These are phyloP conservation scores for Coemansia asiatica DNA, from an alignment of 192 early-diverging fungal species.

Conservation along the genomic window DNA sequence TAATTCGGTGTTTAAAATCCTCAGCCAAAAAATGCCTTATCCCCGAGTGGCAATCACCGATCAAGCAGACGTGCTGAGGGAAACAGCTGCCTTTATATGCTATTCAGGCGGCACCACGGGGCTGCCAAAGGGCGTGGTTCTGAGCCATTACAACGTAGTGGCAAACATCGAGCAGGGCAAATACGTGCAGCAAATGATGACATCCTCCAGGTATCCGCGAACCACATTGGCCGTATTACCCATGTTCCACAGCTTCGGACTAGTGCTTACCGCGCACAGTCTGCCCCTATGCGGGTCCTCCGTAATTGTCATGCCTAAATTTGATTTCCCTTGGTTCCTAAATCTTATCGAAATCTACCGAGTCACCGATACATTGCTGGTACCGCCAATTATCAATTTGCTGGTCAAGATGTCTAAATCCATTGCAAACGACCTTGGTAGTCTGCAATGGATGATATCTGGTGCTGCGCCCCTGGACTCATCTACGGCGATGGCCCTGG, in stretches of 20 bases:
- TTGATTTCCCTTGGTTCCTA: conserved; percentile 63
- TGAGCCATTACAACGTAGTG: conserved; percentile 66
- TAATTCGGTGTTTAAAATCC: background rate
- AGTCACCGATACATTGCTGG: conserved; percentile 59
- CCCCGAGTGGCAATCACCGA: background rate
- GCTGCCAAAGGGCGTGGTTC: conserved; percentile 62
- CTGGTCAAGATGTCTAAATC: conserved; percentile 66
- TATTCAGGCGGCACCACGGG: conserved; percentile 74
- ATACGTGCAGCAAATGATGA: background rate
- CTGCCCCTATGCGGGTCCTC: conserved; percentile 19
- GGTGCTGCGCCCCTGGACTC: conserved; percentile 76
- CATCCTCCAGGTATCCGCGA: background rate
- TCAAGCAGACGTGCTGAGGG: background rate
- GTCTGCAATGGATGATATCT: conserved; percentile 59
- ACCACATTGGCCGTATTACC: conserved; percentile 54
- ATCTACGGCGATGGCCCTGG: conserved; percentile 39
- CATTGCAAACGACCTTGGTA: conserved; percentile 64
- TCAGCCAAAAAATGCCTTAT: background rate
- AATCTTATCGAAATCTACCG: conserved; percentile 60
- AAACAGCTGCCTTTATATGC: conserved; percentile 55
- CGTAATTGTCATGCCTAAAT: conserved; percentile 69
- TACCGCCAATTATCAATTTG: conserved; percentile 62
- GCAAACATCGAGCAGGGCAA: conserved; percentile 56
- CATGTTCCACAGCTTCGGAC: conserved; percentile 64
- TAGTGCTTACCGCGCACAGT: conserved; percentile 18